Evolutionary conservation across 2,329 filamentous ascomycete genomes (phyloP), one percentile per base, ranked within the genome.

Genomic region (Parastagonospora avenae): DNA sequence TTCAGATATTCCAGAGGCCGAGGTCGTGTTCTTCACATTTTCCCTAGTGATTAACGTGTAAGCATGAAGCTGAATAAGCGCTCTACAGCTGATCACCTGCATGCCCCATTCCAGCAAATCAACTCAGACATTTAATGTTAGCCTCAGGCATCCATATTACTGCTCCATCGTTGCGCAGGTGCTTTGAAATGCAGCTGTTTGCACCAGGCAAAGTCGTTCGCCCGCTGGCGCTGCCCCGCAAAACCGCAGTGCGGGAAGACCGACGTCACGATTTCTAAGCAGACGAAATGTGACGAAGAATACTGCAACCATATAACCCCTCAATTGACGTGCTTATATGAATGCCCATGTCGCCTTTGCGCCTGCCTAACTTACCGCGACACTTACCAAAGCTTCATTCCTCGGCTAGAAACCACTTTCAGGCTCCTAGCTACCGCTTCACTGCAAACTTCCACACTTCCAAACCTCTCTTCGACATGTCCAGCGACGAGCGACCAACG

Each of bases 401-500:
- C 43, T 38, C 52, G 32, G 41, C 44, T 6, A 46, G 54, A 56
- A 53, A 50, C 46, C 55, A 53, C 19, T 19, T 44, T 14, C 56
- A 56, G 46, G 45, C 47, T 44, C 52, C 55, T 12, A 57, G 36
- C 44, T 46, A 44, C 31, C 48, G 30, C 43, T 47, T 59, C 40
- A 52, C 38, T 31, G 55, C 60, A 35, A 49, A 46, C 8, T 60
- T 69, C 43, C 60, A 67, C 48, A 62, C 57, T 36, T 62, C 62
- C 10, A 52, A 32, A 27, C 55, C 33, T 45, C 49, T 58, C 11
- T 48, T 54, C 42, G 53, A 60, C 11, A 71, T 71, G 67, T 59
- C 67, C 11, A 37, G 2, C 29, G 52, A 60, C 52, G 65, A 68
- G 45, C 68, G 72, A 60, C 80, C 82, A 14, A 83, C 79, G 5